Evolutionary conservation across 2,329 filamentous ascomycete species (phyloP).

Genomic region (Ceratocystis huliohia): DNA sequence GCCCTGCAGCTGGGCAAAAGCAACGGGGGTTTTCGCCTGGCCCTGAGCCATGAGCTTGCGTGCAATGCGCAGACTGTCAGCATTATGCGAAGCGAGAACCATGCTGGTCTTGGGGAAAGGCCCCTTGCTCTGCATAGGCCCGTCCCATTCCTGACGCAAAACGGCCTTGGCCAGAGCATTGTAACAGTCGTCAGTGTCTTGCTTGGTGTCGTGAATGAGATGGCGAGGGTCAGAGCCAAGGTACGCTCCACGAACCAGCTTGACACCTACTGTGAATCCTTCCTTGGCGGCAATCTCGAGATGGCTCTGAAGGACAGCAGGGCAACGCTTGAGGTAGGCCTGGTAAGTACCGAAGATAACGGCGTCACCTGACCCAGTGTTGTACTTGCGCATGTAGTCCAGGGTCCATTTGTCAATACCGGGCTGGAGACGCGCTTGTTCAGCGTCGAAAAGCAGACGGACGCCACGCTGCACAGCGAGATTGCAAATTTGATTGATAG

Average conservation of each 20-base stretch:
- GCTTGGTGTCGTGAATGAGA: slow-evolving; percentile 59
- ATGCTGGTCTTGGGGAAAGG: slow-evolving; percentile 48
- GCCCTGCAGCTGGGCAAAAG: slow-evolving; percentile 64
- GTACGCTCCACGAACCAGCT: slow-evolving; percentile 65
- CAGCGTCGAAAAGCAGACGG: slow-evolving; percentile 70
- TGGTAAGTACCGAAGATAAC: slow-evolving; percentile 74
- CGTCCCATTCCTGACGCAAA: slow-evolving; percentile 49
- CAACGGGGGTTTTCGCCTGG: slow-evolving; percentile 31
- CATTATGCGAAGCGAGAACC: slow-evolving; percentile 75
- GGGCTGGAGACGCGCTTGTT: slow-evolving; percentile 64
- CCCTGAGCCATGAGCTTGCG: slow-evolving; percentile 39
- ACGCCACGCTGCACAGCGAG: slow-evolving; percentile 57
- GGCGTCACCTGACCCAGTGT: slow-evolving; percentile 46
- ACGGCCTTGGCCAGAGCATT: slow-evolving; percentile 57
- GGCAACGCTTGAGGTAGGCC: slow-evolving; percentile 56
- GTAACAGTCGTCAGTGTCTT: slow-evolving; percentile 58
- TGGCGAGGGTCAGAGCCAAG: slow-evolving; percentile 56
- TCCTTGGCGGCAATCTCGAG: slow-evolving; percentile 45
- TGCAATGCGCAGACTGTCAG: slow-evolving; percentile 50
- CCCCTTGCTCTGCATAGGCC: slow-evolving; percentile 31
- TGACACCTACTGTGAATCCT: slow-evolving; percentile 56
- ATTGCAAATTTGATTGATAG: slow-evolving; percentile 63
- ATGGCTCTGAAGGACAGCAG: slow-evolving; percentile 45
- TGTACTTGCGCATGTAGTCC: slow-evolving; percentile 64
- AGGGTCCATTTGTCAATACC: slow-evolving; percentile 75